Percentiles rank a stretch among this genome's conserved stretches.
Conservation (phyloP, 106 monocot species). For the Phalaenopsis equestris region DNA sequence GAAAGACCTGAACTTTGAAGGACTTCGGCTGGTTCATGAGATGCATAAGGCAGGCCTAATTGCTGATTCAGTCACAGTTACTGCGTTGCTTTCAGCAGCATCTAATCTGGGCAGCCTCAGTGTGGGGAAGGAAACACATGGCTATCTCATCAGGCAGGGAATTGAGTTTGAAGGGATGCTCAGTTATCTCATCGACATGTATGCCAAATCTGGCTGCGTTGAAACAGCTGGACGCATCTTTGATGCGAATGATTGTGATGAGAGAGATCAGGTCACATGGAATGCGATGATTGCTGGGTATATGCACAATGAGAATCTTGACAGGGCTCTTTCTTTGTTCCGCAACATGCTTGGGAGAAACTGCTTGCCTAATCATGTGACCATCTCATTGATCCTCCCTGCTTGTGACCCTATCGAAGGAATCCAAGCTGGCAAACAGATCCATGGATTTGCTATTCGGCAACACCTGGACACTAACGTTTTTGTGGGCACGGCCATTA, state of each 20-base stretch:
- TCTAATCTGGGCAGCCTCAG: conserved; percentile 57
- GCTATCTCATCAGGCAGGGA: conserved; percentile 59
- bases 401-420: conserved; percentile 58
- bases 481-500: conserved; percentile 74
- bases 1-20: conserved; percentile 68
- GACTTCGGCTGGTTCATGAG: conserved; percentile 50
- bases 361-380: conserved; percentile 51
- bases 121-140: conserved; percentile 76
- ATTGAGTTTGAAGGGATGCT: conserved; percentile 68
- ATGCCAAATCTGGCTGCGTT: conserved; percentile 66
- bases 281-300: conserved; percentile 96
- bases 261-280: conserved; percentile 84
- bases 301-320: conserved; percentile 32
- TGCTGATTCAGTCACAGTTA: conserved; percentile 53
- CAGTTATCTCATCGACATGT: conserved; percentile 95
- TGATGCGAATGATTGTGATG: conserved; percentile 14
- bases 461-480: conserved; percentile 41
- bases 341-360: conserved; percentile 39
- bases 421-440: conserved; percentile 42
- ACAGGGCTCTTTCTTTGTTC: conserved; percentile 49
- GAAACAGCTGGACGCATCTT: conserved; percentile 59
- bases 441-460: conserved; percentile 73
- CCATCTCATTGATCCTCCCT: conserved; percentile 64
- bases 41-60: conserved; percentile 67
- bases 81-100: conserved; percentile 82